Conservation (phyloP, 2,329 filamentous ascomycete species). For the Cryoendolithus antarcticus region DNA sequence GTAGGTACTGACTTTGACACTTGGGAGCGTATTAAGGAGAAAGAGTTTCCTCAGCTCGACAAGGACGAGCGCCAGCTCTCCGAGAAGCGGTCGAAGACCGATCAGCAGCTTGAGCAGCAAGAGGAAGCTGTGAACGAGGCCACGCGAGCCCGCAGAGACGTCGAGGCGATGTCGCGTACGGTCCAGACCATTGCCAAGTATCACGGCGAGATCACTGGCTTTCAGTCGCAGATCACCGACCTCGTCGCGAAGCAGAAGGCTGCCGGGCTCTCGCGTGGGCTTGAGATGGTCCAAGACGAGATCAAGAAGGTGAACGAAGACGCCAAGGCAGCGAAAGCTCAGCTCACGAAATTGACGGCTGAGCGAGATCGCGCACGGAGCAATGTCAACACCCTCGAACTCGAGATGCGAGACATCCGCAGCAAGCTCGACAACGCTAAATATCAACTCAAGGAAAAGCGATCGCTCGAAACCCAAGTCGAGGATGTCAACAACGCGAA, state of each 20-base stretch:
- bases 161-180: constrained; percentile 65
- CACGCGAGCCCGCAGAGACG: constrained; percentile 55
- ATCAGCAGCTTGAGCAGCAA: constrained; percentile 42
- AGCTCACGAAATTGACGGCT: constrained; percentile 50
- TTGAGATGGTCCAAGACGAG: constrained; percentile 74
- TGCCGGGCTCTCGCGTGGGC: constrained; percentile 50
- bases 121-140: constrained; percentile 53
- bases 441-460: constrained; percentile 72
- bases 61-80: constrained; percentile 47
- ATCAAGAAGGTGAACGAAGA: constrained; percentile 56
- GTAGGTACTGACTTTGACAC: constrained; percentile 60
- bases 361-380: constrained; percentile 63
- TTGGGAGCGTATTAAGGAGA: constrained; percentile 53
- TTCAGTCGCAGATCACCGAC: constrained; percentile 61
- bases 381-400: constrained; percentile 55
- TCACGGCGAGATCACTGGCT: constrained; percentile 56
- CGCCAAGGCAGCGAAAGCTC: constrained; percentile 50
- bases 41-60: constrained; percentile 58
- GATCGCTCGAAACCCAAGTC: constrained; percentile 56
- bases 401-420: constrained; percentile 62
- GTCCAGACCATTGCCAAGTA: constrained; percentile 65
- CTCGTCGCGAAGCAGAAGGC: constrained; percentile 65
- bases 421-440: constrained; percentile 59
- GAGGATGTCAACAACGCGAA: constrained; percentile 60
- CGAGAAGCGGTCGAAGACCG: constrained; percentile 25